phyloP scores from a whole-genome alignment of 2,329 filamentous ascomycete species.

The Setomelanomma holmii region DNA sequence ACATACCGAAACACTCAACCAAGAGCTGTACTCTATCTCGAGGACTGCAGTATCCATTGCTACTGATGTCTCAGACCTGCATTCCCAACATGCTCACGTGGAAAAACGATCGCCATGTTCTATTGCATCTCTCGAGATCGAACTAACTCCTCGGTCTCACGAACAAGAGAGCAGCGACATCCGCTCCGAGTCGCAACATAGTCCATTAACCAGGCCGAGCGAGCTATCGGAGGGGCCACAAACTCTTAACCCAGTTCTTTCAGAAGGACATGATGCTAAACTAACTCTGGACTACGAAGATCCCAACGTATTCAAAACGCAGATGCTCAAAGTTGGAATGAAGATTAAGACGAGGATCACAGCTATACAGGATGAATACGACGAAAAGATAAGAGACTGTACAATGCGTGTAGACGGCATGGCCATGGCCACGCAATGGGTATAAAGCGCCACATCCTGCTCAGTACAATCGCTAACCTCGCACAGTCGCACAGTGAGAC shows the following conservation, averaged over 20 bases:
- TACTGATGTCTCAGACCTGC: too few species aligned
- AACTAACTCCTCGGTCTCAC: too few species aligned
- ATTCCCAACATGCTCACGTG: too few species aligned
- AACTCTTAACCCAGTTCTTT: too few species aligned
- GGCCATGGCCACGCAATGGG: conserved; percentile 36
- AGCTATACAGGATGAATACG: conserved; percentile 24
- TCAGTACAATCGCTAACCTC: conserved; percentile 1
- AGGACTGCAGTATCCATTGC: not conserved
- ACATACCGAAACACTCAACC: conserved; percentile 5
- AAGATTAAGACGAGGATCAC: conserved; percentile 18
- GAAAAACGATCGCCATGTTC: too few species aligned
- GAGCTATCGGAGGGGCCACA: too few species aligned
- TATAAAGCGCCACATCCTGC: not conserved
- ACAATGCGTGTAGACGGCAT: conserved; percentile 33
- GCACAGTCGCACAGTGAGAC: conserved; percentile 22
- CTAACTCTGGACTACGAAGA: not conserved
- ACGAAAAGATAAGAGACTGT: conserved; percentile 29
- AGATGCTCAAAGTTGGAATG: conserved; percentile 4
- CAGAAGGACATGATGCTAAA: too few species aligned
- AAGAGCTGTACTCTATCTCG: not conserved
- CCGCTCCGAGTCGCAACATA: too few species aligned
- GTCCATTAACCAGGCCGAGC: too few species aligned
- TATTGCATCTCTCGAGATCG: too few species aligned
- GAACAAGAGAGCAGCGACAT: too few species aligned
- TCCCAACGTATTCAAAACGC: not conserved